Base-by-base conservation (phyloP, 2,329 filamentous ascomycete species). In the Sarocladiaceae sp. region DNA sequence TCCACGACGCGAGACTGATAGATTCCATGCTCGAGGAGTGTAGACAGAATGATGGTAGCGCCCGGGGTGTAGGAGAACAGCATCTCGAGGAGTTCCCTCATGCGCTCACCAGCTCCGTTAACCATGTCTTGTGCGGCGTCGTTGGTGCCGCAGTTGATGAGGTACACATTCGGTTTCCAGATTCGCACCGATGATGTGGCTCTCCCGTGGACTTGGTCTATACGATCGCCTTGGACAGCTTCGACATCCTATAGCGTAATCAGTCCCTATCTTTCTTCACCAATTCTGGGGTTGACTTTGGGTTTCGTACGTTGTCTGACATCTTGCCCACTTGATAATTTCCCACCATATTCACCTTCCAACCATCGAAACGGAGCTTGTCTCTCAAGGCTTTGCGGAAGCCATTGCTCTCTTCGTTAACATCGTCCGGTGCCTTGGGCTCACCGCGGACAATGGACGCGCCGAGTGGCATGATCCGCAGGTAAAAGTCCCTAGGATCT, bases 111-210 rank as follows among this genome's bases (percentile, higher is more conserved):
- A 4, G 60, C 60, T 21, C 47, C 41, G 21, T 47, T 46, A 7
- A 67, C 46, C 32, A 65, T 53, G 47, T 57, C 45, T 46, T 66
- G 63, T 13, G 53, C 19, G 35, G 64, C 67, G 50, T 72, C 67
- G 48, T 71, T 71, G 37, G 68, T 70, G 42, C 68, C 68, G 10
- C 57, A 61, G 51, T 71, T 69, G 51, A 71, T 51, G 20, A 64
- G 55, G 40, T 70, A 51, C 24, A 70, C 49, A 48, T 70, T 68
- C 9, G 68, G 68, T 9, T 9, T 9, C 26, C 26, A 29, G n/a
- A 29, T 29, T n/a, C 26, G 26, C 26, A n/a, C n/a, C n/a, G n/a
- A n/a, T n/a, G n/a, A n/a, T 29, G 9, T 29, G 26, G n/a, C 26
- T n/a, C 26, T 9, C 9, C 9, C 26, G 26, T 9, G 9, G 26